phyloP scores from a whole-genome alignment of 257 asterid genomes.

The Striga asiatica region DNA sequence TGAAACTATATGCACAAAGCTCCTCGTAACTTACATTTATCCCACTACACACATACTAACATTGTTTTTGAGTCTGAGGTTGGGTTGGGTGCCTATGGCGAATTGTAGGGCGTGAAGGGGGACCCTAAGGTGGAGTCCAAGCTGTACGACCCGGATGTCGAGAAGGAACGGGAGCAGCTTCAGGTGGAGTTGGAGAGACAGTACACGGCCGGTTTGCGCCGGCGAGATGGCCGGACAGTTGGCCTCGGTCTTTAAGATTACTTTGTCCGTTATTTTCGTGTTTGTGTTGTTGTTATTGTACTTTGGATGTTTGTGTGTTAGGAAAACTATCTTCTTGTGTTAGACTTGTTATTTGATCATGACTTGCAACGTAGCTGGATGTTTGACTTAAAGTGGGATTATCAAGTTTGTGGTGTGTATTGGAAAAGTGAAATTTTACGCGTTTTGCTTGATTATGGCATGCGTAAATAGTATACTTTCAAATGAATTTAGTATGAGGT shows the following conservation, averaged over 20 bases:
- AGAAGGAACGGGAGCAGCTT: constrained; percentile 82
- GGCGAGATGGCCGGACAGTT: constrained; percentile 97
- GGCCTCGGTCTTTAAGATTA: constrained; percentile 72
- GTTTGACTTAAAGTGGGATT: no score
- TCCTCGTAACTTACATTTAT: constrained; percentile 3
- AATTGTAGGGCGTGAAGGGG: constrained; percentile 98
- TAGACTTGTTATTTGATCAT: no score
- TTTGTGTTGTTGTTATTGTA: constrained; percentile 11
- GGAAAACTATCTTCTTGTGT: no score
- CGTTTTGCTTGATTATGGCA: no score
- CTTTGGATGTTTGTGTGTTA: no score
- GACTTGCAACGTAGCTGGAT: no score
- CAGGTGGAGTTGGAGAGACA: constrained; percentile 93
- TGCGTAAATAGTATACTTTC: no score
- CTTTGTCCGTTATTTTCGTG: constrained; percentile 6
- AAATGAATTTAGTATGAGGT: no score
- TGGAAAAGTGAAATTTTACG: no score
- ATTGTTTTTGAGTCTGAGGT: constrained; percentile 97
- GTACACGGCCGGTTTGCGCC: constrained; percentile 93
- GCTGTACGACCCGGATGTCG: constrained; percentile 48
- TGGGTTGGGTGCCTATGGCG: constrained; percentile 92
- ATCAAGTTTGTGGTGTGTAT: no score
- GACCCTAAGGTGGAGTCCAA: constrained; percentile 45
- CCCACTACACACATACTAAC: constrained; percentile 58
- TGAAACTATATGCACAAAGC: constrained; percentile 8